Conservation (phyloP, 2,329 filamentous ascomycete genomes). For the Lachnellula hyalina region DNA sequence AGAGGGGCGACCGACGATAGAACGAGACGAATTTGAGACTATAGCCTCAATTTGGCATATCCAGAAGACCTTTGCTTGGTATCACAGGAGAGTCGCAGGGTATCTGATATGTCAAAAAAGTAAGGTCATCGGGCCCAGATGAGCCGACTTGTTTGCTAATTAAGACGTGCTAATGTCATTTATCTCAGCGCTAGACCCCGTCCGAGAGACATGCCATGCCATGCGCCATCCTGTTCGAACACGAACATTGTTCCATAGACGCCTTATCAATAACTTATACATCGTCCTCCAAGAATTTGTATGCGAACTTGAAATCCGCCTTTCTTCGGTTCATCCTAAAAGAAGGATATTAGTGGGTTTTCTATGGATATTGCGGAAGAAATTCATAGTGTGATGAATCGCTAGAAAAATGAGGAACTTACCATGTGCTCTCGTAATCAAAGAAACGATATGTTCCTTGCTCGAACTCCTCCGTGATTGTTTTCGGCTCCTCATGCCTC, state of each 20-base stretch:
- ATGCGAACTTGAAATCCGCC: constrained; percentile 96
- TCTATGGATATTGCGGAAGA: constrained; percentile 1
- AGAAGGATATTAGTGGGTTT: constrained; percentile 5
- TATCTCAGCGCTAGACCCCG: constrained; percentile 49
- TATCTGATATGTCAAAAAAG: not conserved
- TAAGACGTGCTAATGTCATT: constrained; percentile 21
- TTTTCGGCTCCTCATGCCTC: constrained; percentile 95
- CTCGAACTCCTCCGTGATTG: constrained; percentile 97
- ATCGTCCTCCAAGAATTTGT: constrained; percentile 96
- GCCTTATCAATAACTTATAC: constrained; percentile 55
- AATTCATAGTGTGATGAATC: not conserved
- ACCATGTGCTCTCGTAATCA: constrained; percentile 99
- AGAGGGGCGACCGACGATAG: not conserved
- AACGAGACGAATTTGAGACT: not conserved
- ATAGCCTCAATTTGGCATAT: not conserved
- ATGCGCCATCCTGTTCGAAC: constrained; percentile 63
- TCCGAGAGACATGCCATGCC: constrained; percentile 45
- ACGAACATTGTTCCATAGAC: constrained; percentile 63
- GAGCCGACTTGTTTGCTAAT: constrained; percentile 27
- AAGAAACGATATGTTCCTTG: constrained; percentile 99
- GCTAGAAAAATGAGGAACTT: constrained; percentile 34
- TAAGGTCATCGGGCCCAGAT: constrained; percentile 19
- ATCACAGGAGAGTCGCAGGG: constrained; percentile 1
- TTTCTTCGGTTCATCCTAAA: constrained; percentile 96
- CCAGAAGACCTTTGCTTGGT: not conserved